Conservation (phyloP, 805 yeast species). For the Starmerella cellae region DNA sequence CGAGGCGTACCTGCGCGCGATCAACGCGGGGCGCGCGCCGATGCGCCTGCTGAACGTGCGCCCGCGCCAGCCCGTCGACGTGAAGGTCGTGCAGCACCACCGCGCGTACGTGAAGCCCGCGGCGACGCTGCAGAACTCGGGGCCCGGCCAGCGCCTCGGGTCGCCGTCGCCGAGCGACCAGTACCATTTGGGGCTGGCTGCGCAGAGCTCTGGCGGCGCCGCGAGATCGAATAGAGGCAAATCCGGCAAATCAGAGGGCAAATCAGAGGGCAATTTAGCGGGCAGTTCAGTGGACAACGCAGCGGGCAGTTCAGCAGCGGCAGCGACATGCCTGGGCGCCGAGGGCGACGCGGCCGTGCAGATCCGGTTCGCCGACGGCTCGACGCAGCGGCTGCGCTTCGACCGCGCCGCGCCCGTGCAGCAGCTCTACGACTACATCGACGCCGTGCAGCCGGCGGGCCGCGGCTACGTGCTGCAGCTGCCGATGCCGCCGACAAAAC, state of each 20-base stretch:
- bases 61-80: conserved; percentile 88
- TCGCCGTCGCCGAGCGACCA: not conserved
- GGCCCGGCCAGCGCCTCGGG: conserved; percentile 60
- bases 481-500: conserved; percentile 68
- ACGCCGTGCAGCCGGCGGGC: conserved; percentile 22
- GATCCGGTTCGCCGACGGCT: conserved; percentile 70
- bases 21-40: conserved; percentile 87
- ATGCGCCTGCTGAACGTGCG: conserved; percentile 65
- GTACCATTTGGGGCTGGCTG: too few species aligned
- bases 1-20: conserved; percentile 58
- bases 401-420: conserved; percentile 52
- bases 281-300: not conserved
- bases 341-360: conserved; percentile 65
- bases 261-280: too few species aligned
- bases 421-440: conserved; percentile 56
- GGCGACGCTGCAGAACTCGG: conserved; percentile 51
- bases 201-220: not conserved
- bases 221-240: too few species aligned
- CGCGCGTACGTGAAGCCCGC: conserved; percentile 66
- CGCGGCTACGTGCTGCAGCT: conserved; percentile 56
- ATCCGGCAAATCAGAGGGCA: too few species aligned
- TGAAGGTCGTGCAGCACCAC: conserved; percentile 68
- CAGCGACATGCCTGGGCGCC: conserved; percentile 15
- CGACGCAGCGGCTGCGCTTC: conserved; percentile 43
- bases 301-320: not conserved